phyloP scores from a whole-genome alignment of 805 yeast species.

The Candida methanosorbosa region DNA sequence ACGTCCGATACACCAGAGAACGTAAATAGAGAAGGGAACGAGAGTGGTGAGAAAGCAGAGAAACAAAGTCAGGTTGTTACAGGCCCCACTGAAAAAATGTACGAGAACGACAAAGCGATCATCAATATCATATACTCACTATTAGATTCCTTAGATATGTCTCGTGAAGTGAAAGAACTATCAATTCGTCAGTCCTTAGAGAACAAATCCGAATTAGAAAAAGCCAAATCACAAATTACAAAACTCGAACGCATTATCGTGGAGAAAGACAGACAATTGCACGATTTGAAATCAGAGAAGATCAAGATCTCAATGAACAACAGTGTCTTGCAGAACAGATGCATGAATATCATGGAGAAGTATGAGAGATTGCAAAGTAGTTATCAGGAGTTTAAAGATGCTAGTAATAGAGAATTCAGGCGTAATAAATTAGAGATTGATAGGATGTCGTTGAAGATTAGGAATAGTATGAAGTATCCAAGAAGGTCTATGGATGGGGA shows the following conservation, averaged over 20 bases:
- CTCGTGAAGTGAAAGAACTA: slow-evolving; percentile 12
- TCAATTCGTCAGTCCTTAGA: slow-evolving; percentile 6
- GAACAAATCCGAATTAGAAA: slow-evolving; percentile 8
- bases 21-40: background rate
- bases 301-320: slow-evolving; percentile 8
- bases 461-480: no score
- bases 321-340: slow-evolving; percentile 7
- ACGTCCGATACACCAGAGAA: no score
- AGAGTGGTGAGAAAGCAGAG: background rate
- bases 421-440: slow-evolving; percentile 10
- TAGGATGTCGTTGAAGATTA: background rate
- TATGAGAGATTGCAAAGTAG: slow-evolving; percentile 11
- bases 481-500: no score
- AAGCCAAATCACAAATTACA: slow-evolving; percentile 5
- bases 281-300: slow-evolving; percentile 10
- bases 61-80: no score
- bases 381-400: slow-evolving; percentile 9
- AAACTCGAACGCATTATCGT: slow-evolving; percentile 3
- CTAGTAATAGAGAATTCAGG: slow-evolving; percentile 13
- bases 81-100: slow-evolving; percentile 3
- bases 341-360: slow-evolving; percentile 6
- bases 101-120: slow-evolving; percentile 24
- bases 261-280: slow-evolving; percentile 11
- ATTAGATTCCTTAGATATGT: slow-evolving; percentile 14
- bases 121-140: slow-evolving; percentile 19